Evolutionary conservation across 2,329 filamentous ascomycete species (phyloP), one percentile per base, ranked within the genome.

Genomic region (Alternaria brassicicola): DNA sequence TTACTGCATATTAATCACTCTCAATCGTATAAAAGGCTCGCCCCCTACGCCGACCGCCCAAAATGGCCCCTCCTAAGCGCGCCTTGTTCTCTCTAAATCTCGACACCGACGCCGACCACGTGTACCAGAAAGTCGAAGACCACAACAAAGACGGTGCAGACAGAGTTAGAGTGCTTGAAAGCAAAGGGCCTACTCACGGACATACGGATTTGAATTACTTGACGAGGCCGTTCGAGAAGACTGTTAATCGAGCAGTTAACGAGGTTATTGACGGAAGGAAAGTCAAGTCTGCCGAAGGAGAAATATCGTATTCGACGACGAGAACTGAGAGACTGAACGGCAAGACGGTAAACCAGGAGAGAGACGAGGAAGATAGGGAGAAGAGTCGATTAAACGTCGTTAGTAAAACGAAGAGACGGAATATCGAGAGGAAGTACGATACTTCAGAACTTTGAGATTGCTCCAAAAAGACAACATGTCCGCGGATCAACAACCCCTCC

Each of bases 31-130:
- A 53, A 66, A 68, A 55, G 57, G 3, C 57, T 43, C 50, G 33
- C 46, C 48, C 41, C 39, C 41, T 23, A 39, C 38, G 39, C 23
- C 8, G 62, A 39, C 28, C 33, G 17, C 31, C 51, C 21, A 50
- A 52, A 57, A 71, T 69, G 68, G 52, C 61, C 46, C 57, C 67
- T 28, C 67, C 69, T 9, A 75, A 75, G 50, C 71, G 74, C 57
- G 68, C 72, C 4, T 53, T 79, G 52, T 73, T 79, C 62, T 74
- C 73, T 0, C 74, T 79, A 12, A 78, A 77, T 51, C 66, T 80
- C 58, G 71, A 77, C 55, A 78, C 76, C 19, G 71, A 79, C 65
- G 68, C 75, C 23, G 72, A 78, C 30, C 73, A 78, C 61, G 67
- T 79, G 17, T 73, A 74, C 64, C 71, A 77, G 41, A 74, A 75